A percentile compares a stretch with the other conserved stretches of the same genome.
Evolutionary conservation across 345 rosid genomes (phyloP).

Genomic region (Bretschneidera sinensis): DNA sequence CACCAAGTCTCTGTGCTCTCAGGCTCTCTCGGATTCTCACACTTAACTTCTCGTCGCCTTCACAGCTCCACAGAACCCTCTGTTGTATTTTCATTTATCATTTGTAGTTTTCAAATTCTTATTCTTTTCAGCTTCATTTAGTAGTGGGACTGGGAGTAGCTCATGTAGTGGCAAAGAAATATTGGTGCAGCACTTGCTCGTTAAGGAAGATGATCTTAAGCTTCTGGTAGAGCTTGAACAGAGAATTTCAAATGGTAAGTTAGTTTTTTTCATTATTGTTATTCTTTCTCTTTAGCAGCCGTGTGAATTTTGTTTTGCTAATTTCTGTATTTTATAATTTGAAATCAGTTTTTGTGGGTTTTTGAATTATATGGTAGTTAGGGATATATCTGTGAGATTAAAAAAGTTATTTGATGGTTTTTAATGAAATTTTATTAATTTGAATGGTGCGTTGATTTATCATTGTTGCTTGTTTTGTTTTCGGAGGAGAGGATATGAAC

Average conservation of each 20-base stretch:
- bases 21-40: slow-evolving; percentile 36
- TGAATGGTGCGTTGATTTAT: background rate
- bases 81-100: no score
- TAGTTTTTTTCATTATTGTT: background rate
- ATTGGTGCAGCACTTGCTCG: slow-evolving; percentile 83
- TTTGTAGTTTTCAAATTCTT: background rate
- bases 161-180: slow-evolving; percentile 48
- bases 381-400: no score
- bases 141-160: slow-evolving; percentile 36
- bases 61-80: slow-evolving; percentile 30
- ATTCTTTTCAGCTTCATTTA: slow-evolving; percentile 46
- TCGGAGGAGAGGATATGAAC: slow-evolving; percentile 88
- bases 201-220: slow-evolving; percentile 59
- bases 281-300: no score
- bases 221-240: slow-evolving; percentile 57
- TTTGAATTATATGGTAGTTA: no score
- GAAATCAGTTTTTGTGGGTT: no score
- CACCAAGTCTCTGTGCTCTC: slow-evolving; percentile 29
- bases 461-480: slow-evolving; percentile 16
- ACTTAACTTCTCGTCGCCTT: slow-evolving; percentile 30
- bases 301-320: no score
- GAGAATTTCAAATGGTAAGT: slow-evolving; percentile 52
- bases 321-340: no score
- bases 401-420: no score
- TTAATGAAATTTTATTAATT: no score